Percentiles rank a stretch among this genome's conserved stretches.
Evolutionary conservation across 2,329 filamentous ascomycete genomes (phyloP).

Genomic region (Fusarium marasasianum): DNA sequence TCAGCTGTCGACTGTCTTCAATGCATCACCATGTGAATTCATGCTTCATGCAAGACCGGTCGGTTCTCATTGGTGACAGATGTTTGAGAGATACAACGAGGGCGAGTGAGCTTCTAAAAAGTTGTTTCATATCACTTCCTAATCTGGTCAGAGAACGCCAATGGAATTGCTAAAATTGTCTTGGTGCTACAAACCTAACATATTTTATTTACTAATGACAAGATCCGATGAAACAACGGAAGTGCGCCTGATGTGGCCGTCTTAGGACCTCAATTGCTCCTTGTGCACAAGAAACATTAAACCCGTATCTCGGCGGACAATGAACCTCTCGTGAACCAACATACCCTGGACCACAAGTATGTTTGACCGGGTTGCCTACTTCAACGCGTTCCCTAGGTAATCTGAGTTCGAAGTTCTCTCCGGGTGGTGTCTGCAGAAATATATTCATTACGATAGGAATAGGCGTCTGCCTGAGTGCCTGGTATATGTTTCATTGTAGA

Average conservation of each 20-base stretch:
- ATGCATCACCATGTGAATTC: constrained; percentile 1
- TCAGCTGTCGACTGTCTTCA: neutral
- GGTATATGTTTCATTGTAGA: neutral
- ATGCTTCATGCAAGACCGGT: neutral
- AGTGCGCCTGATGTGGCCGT: neutral
- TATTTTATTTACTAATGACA: neutral
- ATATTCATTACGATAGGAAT: neutral
- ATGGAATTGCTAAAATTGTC: neutral
- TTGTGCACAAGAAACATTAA: neutral
- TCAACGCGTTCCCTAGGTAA: neutral
- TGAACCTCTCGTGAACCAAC: neutral
- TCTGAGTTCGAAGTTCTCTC: neutral
- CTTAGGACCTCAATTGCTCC: neutral
- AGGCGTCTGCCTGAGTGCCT: neutral
- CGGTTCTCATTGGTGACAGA: neutral
- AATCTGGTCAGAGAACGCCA: neutral
- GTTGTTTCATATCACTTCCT: neutral
- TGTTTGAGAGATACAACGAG: neutral
- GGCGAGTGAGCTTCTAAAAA: neutral
- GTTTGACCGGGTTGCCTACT: neutral
- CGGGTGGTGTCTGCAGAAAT: neutral
- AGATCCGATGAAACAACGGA: neutral
- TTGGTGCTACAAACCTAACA: neutral
- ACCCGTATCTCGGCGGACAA: no score
- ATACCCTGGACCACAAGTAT: neutral